These are phyloP conservation scores for Zygosaccharomyces pseudobailii DNA, from an alignment of 1,139 yeast species.

Conservation along the genomic window DNA sequence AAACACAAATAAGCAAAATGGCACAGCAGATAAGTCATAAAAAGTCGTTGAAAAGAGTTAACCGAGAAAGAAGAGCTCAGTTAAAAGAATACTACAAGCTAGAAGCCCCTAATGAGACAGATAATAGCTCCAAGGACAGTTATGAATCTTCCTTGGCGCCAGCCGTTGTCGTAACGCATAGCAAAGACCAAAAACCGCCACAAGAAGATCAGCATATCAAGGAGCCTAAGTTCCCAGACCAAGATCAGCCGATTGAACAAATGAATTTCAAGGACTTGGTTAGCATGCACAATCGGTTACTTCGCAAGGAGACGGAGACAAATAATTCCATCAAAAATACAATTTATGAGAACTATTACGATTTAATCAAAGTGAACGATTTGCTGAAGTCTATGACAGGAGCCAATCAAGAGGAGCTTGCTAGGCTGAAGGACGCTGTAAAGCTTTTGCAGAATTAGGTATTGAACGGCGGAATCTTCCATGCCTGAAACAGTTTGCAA, in stretches of 20 bases:
- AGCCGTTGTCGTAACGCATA: background rate
- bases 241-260: constrained; percentile 33
- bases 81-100: constrained; percentile 43
- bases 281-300: constrained; percentile 38
- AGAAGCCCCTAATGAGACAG: constrained; percentile 23
- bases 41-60: constrained; percentile 28
- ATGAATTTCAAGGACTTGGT: constrained; percentile 40
- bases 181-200: background rate
- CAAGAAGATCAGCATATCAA: background rate
- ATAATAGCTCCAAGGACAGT: constrained; percentile 9
- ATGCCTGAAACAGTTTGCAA: background rate
- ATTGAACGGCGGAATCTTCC: background rate
- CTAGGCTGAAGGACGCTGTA: constrained; percentile 11
- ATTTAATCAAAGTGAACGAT: constrained; percentile 44
- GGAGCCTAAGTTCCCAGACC: constrained; percentile 6
- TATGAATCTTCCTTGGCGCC: constrained; percentile 8
- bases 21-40: constrained; percentile 35
- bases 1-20: constrained; percentile 10
- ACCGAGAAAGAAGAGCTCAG: constrained; percentile 39
- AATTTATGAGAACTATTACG: constrained; percentile 49
- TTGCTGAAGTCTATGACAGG: constrained; percentile 32
- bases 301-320: constrained; percentile 41
- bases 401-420: constrained; percentile 12
- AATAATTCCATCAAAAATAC: constrained; percentile 46
- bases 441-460: constrained; percentile 3